A percentile compares a stretch with the other conserved stretches of the same genome.
Conservation (phyloP, 768 basidiomycete species). For the Russula sp. region DNA sequence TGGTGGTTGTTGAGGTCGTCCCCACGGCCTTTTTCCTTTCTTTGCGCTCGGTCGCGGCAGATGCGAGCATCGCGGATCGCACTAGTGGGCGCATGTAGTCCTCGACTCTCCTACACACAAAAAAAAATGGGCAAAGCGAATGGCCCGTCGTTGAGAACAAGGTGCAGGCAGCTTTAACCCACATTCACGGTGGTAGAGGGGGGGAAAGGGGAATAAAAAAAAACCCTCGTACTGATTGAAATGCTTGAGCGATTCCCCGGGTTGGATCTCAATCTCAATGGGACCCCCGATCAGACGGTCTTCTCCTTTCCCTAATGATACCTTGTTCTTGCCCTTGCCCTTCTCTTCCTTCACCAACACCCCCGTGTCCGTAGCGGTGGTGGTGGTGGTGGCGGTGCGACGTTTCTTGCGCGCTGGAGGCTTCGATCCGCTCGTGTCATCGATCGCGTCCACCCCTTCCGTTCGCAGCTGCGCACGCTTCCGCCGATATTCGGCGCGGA, state of each 20-base stretch:
- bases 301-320: background rate
- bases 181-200: background rate
- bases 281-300: conserved; percentile 19
- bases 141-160: no score
- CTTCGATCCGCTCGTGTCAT: background rate
- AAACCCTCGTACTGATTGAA: conserved; percentile 67
- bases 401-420: conserved; percentile 21
- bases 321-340: conserved; percentile 14
- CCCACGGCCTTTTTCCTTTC: conserved; percentile 29
- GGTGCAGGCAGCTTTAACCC: no score
- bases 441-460: conserved; percentile 34
- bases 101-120: conserved; percentile 55
- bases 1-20: conserved; percentile 3
- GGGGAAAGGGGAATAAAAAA: background rate
- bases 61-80: conserved; percentile 50
- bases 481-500: conserved; percentile 47
- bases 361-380: conserved; percentile 14
- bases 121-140: background rate
- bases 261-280: conserved; percentile 45
- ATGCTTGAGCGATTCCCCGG: conserved; percentile 65
- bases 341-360: background rate
- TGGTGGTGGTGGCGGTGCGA: conserved; percentile 8
- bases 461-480: background rate
- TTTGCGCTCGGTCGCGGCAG: conserved; percentile 44
- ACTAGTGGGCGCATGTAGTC: conserved; percentile 59